These are phyloP conservation scores for Tulasnella sp. DNA, from an alignment of 768 basidiomycete species.

Conservation along the genomic window DNA sequence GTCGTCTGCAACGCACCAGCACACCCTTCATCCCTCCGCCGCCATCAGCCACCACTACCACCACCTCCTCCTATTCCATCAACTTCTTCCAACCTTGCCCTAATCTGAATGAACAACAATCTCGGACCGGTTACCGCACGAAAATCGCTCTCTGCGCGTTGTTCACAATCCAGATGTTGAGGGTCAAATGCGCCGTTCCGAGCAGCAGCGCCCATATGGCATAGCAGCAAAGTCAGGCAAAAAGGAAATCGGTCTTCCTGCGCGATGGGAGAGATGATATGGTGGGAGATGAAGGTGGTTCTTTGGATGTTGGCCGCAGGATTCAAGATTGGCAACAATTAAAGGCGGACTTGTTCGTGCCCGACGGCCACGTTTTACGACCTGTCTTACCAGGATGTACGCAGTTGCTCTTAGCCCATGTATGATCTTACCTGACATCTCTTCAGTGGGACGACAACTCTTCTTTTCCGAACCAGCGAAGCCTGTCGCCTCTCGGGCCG, in stretches of 20 bases:
- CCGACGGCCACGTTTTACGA: slow-evolving; percentile 24
- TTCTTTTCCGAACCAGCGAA: slow-evolving; percentile 52
- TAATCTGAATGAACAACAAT: slow-evolving; percentile 4
- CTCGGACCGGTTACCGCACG: slow-evolving; percentile 17
- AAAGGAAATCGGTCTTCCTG: slow-evolving; percentile 24
- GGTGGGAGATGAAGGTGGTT: slow-evolving; percentile 3
- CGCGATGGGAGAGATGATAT: slow-evolving; percentile 22
- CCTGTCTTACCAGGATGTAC: slow-evolving; percentile 28
- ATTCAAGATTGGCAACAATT: slow-evolving; percentile 1
- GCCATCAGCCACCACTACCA: slow-evolving; percentile 29
- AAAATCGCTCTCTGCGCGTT: slow-evolving; percentile 21
- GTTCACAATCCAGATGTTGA: slow-evolving; percentile 22
- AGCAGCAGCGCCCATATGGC: slow-evolving; percentile 9
- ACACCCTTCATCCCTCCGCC: slow-evolving; percentile 34
- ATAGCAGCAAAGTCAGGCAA: slow-evolving; percentile 3
- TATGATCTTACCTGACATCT: not conserved
- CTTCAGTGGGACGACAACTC: slow-evolving; percentile 69
- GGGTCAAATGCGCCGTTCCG: slow-evolving; percentile 23
- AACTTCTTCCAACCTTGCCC: slow-evolving; percentile 25
- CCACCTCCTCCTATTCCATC: slow-evolving; percentile 26
- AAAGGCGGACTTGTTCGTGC: slow-evolving; percentile 23
- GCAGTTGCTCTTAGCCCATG: not conserved
- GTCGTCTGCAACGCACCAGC: slow-evolving; percentile 30
- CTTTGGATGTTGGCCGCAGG: slow-evolving; percentile 21
- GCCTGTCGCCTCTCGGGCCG: slow-evolving; percentile 61